A percentile compares a stretch with the other conserved stretches of the same genome.
These are phyloP conservation scores for Gossypium rotundifolium DNA, from an alignment of 345 rosid species.

Conservation along the genomic window DNA sequence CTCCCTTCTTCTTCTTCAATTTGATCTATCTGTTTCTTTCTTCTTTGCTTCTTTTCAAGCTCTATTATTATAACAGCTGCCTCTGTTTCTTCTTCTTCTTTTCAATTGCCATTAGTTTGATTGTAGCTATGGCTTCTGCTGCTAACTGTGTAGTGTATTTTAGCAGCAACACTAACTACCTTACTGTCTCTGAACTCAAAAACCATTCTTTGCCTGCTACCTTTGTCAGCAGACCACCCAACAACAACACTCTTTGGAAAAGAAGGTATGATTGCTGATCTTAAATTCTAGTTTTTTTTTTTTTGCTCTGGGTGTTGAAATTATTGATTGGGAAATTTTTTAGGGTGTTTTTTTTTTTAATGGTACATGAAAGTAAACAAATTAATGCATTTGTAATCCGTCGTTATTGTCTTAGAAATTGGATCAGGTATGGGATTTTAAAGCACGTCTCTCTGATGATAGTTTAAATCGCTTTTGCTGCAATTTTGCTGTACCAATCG, in stretches of 20 bases:
- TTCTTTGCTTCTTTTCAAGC: neutral
- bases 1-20: neutral
- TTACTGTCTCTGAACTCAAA: constrained; percentile 19
- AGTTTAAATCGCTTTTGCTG: constrained; percentile 22
- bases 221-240: constrained; percentile 12
- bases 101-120: constrained; percentile 23
- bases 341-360: neutral
- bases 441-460: neutral
- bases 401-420: neutral
- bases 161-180: neutral
- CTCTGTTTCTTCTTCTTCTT: neutral
- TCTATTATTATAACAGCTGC: neutral
- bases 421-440: neutral
- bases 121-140: constrained; percentile 38
- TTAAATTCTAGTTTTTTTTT: neutral
- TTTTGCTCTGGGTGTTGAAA: neutral
- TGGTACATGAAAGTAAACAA: neutral
- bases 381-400: neutral
- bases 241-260: constrained; percentile 16
- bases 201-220: constrained; percentile 8
- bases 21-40: neutral
- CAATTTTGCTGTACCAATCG: neutral
- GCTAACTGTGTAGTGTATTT: constrained; percentile 22
- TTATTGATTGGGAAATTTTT: neutral
- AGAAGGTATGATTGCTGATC: constrained; percentile 27